Evolutionary conservation across 345 rosid genomes (phyloP).

Genomic region (Bruguiera parviflora): DNA sequence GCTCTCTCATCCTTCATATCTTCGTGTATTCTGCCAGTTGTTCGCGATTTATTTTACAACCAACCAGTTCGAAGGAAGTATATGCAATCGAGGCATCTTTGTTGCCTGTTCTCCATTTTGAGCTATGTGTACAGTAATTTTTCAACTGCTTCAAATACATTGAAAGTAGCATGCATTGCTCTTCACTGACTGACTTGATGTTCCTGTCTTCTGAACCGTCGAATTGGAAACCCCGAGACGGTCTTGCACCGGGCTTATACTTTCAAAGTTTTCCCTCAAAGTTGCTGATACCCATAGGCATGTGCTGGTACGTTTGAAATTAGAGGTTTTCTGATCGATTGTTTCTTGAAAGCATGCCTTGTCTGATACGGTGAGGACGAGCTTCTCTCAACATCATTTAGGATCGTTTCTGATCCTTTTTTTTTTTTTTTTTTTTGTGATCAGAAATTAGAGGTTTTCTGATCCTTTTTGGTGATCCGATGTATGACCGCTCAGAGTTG

Average conservation of each 20-base stretch:
- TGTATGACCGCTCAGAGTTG: too few species aligned
- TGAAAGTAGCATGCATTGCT: neutral
- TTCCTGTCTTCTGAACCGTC: conserved; percentile 17
- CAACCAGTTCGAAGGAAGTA: conserved; percentile 83
- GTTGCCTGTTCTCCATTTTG: conserved; percentile 2
- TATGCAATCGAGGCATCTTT: conserved; percentile 64
- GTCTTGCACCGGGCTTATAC: conserved; percentile 70
- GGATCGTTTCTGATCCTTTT: too few species aligned
- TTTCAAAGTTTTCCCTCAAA: conserved; percentile 61
- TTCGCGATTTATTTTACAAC: conserved; percentile 80
- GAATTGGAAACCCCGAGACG: conserved; percentile 63
- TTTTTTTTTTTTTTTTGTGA: too few species aligned
- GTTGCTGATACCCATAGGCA: conserved; percentile 72
- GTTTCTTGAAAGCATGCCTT: conserved; percentile 16
- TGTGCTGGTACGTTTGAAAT: conserved; percentile 8
- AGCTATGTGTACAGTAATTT: neutral
- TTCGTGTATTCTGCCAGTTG: conserved; percentile 42
- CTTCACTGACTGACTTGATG: conserved; percentile 16
- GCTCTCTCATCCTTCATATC: neutral
- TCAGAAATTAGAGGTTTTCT: too few species aligned
- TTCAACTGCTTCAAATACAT: conserved; percentile 1
- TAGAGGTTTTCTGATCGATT: conserved; percentile 10
- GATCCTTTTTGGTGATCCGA: too few species aligned
- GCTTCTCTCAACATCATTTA: conserved; percentile 39
- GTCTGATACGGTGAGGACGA: conserved; percentile 54